These are phyloP conservation scores for Apiospora pterosperma DNA, from an alignment of 2,329 filamentous ascomycete genomes.

Conservation along the genomic window DNA sequence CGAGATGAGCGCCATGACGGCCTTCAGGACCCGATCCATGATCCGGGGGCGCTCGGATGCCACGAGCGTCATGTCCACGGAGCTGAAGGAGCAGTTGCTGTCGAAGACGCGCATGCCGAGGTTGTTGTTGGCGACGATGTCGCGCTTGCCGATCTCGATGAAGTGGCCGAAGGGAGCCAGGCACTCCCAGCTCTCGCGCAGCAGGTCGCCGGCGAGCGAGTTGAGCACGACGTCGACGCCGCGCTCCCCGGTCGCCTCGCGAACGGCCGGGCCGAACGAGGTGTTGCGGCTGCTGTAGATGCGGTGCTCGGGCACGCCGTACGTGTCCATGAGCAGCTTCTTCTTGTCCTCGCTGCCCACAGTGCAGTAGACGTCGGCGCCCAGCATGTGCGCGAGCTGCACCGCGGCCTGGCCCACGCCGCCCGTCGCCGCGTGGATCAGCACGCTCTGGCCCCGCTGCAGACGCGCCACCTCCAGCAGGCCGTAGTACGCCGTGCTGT, in stretches of 20 bases:
- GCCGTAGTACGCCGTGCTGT: slow-evolving; percentile 10
- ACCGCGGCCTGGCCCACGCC: slow-evolving; percentile 10
- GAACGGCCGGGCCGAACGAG: slow-evolving; percentile 6
- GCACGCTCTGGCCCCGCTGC: slow-evolving; percentile 5
- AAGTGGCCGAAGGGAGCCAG: slow-evolving; percentile 27
- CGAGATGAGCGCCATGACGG: slow-evolving; percentile 22
- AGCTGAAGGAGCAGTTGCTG: slow-evolving; percentile 43
- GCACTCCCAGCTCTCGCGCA: slow-evolving; percentile 26
- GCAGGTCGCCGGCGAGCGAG: slow-evolving; percentile 12
- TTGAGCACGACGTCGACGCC: slow-evolving; percentile 17
- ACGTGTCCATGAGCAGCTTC: slow-evolving; percentile 7
- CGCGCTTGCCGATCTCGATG: slow-evolving; percentile 23
- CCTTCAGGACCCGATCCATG: slow-evolving; percentile 19
- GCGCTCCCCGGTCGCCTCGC: slow-evolving; percentile 6
- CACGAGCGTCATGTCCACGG: slow-evolving; percentile 42
- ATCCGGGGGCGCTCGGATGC: slow-evolving; percentile 25
- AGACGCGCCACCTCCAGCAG: slow-evolving; percentile 8
- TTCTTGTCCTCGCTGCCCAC: slow-evolving; percentile 9
- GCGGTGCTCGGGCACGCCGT: slow-evolving; percentile 5
- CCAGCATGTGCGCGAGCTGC: slow-evolving; percentile 7
- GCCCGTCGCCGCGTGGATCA: slow-evolving; percentile 12
- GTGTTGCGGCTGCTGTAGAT: slow-evolving; percentile 9
- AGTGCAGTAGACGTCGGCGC: slow-evolving; percentile 8
- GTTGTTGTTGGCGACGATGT: slow-evolving; percentile 25
- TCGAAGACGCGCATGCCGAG: slow-evolving; percentile 39